Base-by-base conservation (phyloP, 139 green algal genomes). In the Tetratostichococcus sp. region DNA sequence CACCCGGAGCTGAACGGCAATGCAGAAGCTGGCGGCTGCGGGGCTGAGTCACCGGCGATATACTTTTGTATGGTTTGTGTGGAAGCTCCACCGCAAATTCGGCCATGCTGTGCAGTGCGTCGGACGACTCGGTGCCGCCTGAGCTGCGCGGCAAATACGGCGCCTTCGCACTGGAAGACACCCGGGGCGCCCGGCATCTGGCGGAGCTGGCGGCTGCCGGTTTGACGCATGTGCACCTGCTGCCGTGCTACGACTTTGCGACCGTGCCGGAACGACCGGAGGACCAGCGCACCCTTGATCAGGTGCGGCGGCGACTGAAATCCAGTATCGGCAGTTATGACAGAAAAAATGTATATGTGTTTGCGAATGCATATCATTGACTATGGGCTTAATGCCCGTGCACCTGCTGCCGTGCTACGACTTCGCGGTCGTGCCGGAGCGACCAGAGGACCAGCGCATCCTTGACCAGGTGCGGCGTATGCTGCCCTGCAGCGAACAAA, bases 371-470 rank as follows among this genome's bases (percentile, higher is more conserved):
- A n/a, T n/a, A n/a, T n/a, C n/a, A n/a, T n/a, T n/a, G 22, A 19
- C 69, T 42, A 79, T 80, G 43, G 93, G 93, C 17, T 69, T 97
- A 30, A 95, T 87, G 21, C 90, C 96, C 79, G 67, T 97, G 42
- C 93, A 97, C 77, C 90, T 97, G 67, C 86, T 97, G 77, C 93
- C 93, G 26, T 77, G 79, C 3, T 97, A 94, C 71, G 93, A 97
- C 81, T 96, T 93, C 71, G 89, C 83, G 16, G 88, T 83, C 4
- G 93, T 97, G 72, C 88, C 93, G 31, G 93, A 97, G 81, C 68
- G 84, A 26, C 1, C 22, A 25, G 83, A 90, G 73, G 86, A 95
- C 43, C 90, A 92, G 84, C 23, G 57, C 1, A 25, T 26, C 2
- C 43, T 91, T 0, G 2, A 79, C 43, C 75, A 84, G 67, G 34